Base-by-base conservation (phyloP, 768 basidiomycete species). In the Naganishia vaughanmartiniae region DNA sequence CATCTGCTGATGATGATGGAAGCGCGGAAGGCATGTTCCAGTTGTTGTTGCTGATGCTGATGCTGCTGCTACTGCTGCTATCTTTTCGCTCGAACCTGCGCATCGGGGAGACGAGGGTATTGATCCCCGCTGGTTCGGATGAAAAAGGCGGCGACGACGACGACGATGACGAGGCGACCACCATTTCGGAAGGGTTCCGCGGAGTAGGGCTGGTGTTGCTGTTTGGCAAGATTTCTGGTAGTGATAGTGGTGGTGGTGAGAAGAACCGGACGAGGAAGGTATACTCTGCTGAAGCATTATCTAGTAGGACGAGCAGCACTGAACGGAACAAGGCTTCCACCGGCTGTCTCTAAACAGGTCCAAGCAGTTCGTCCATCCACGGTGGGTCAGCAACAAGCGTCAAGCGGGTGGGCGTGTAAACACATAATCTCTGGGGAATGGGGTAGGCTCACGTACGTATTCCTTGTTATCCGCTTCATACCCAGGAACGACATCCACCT, bases 251-350 rank as follows among this genome's bases (percentile, higher is more conserved):
- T 54, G 70, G 33, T 54, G 70, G 72, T 7, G 86, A 83, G 83
- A 98, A 98, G 83, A 99, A 98, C 0, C 87, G 83, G 12, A 87
- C 87, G 63, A 96, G 82, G 76, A 98, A 98, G 0, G 88, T 84
- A 81, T 93, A 95, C 82, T 98, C 95, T 33, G 93, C 87, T 0
- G 90, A 90, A 4, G 91, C 89, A 77, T 99, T 98, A 83, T 97
- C 93, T 86, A 95, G 88, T 71, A 98, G 87, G 65, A 96, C 94
- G 65, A 98, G 84, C 57, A 93, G 83, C 30, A 92, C 83, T 0
- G 94, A 95, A 30, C 95, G 88, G 73, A 92, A 84, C 28, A 97
- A 83, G 0, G 89, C 89, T 83, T 98, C 96, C 0, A 89, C 80
- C 0, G 90, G 87, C 74, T 90, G 89, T 87, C 87, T 91, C 94